These are phyloP conservation scores for Coniochaeta ligniaria DNA, from an alignment of 2,329 filamentous ascomycete species.

Conservation along the genomic window DNA sequence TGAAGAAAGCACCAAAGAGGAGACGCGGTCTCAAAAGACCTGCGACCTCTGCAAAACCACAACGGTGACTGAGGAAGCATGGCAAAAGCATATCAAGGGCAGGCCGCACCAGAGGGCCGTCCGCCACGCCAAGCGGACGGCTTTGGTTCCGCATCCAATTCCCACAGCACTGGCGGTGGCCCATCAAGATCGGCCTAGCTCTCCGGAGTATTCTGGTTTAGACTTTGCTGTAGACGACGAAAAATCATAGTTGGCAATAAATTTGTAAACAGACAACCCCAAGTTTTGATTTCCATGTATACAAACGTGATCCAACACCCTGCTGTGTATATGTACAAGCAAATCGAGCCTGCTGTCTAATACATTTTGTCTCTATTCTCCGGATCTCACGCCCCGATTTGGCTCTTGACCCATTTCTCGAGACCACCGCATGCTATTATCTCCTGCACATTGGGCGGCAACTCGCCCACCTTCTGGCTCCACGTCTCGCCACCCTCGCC, in stretches of 20 bases:
- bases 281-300: background rate
- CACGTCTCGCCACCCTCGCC: constrained; percentile 59
- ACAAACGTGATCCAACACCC: background rate
- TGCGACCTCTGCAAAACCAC: constrained; percentile 70
- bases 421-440: constrained; percentile 73
- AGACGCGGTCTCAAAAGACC: constrained; percentile 47
- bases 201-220: background rate
- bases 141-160: constrained; percentile 13
- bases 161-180: background rate
- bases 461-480: constrained; percentile 75
- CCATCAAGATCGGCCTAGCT: background rate
- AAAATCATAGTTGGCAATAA: background rate
- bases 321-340: background rate
- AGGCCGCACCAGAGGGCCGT: constrained; percentile 26
- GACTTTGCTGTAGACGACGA: background rate
- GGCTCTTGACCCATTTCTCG: constrained; percentile 74
- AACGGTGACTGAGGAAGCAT: constrained; percentile 46
- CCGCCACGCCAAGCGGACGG: constrained; percentile 17
- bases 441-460: constrained; percentile 80
- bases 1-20: constrained; percentile 39
- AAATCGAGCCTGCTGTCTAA: background rate
- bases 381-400: constrained; percentile 20
- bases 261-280: background rate
- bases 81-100: constrained; percentile 37
- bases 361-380: background rate